A percentile compares a stretch with the other conserved stretches of the same genome.
Evolutionary conservation across 2,329 filamentous ascomycete genomes (phyloP).

Genomic region (Ambrosiella beaveri): DNA sequence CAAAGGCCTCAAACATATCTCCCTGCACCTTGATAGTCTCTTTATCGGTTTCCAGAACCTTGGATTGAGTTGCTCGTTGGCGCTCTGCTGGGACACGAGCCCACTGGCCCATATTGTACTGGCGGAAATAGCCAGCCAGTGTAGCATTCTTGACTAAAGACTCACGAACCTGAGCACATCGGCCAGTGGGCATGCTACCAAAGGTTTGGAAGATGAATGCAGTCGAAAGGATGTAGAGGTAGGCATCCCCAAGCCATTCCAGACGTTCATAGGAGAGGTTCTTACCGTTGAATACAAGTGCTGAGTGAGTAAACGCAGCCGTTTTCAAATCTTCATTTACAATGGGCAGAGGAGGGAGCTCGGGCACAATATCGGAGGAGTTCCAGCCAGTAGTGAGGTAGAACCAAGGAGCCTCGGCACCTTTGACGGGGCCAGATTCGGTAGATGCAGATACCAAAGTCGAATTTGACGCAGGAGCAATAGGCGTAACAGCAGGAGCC

Average conservation of each 20-base stretch:
- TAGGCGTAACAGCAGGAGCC: not conserved
- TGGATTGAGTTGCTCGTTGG: constrained; percentile 15
- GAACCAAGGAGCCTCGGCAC: constrained; percentile 14
- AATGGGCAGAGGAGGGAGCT: constrained; percentile 45
- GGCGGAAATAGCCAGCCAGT: constrained; percentile 48
- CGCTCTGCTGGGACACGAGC: constrained; percentile 34
- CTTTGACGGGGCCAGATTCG: constrained; percentile 1
- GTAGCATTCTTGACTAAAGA: constrained; percentile 65
- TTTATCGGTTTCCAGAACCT: constrained; percentile 28
- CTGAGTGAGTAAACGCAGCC: constrained; percentile 51
- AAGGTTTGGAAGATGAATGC: constrained; percentile 61
- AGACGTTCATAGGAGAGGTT: constrained; percentile 56
- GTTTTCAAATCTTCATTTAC: constrained; percentile 39
- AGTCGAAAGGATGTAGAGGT: constrained; percentile 61
- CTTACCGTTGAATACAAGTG: constrained; percentile 21
- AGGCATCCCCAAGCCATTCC: constrained; percentile 80
- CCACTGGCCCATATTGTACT: constrained; percentile 53
- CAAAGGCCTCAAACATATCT: constrained; percentile 82
- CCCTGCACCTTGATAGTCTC: constrained; percentile 56
- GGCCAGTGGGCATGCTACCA: constrained; percentile 44
- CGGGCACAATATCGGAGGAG: constrained; percentile 28
- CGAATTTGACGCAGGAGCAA: no score
- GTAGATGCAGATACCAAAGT: not conserved
- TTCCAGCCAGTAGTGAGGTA: constrained; percentile 29
- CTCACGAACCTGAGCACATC: constrained; percentile 61